A percentile compares a stretch with the other conserved stretches of the same genome.
Conservation (phyloP, 1,139 yeast species). For the Hyphopichia buzzinii region DNA sequence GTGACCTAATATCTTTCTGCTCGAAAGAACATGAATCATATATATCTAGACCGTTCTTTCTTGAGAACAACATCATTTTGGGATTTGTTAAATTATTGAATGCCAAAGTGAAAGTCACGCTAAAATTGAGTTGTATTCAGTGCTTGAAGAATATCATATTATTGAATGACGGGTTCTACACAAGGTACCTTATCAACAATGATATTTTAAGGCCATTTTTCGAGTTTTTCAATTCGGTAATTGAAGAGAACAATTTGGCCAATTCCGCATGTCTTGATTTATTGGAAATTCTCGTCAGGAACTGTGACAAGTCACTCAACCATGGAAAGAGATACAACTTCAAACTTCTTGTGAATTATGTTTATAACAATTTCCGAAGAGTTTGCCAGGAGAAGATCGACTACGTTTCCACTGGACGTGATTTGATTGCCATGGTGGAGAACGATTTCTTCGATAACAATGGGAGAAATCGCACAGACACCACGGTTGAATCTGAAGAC, state of each 20-base stretch:
- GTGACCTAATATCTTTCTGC: conserved; percentile 69
- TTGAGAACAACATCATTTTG: conserved; percentile 51
- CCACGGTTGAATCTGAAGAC: conserved; percentile 23
- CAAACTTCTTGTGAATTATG: conserved; percentile 46
- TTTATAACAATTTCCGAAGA: conserved; percentile 42
- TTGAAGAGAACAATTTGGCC: conserved; percentile 58
- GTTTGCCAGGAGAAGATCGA: conserved; percentile 29
- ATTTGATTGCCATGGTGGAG: conserved; percentile 29
- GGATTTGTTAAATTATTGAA: conserved; percentile 51
- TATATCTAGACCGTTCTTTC: conserved; percentile 58
- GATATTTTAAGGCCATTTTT: conserved; percentile 54
- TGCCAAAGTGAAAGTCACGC: conserved; percentile 39
- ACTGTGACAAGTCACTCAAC: conserved; percentile 22
- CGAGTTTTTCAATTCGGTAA: conserved; percentile 47
- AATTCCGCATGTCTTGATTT: conserved; percentile 78
- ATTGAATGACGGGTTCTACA: conserved; percentile 61
- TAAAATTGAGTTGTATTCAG: conserved; percentile 64
- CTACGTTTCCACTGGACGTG: conserved; percentile 33
- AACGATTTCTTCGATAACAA: conserved; percentile 17
- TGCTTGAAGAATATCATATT: conserved; percentile 59
- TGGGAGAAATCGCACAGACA: conserved; percentile 8
- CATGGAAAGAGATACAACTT: conserved; percentile 37
- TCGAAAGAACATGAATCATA: conserved; percentile 58
- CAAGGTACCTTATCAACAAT: conserved; percentile 54
- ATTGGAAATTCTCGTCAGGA: conserved; percentile 49